A percentile compares a stretch with the other conserved stretches of the same genome.
phyloP scores from a whole-genome alignment of 225 moss, liverwort and hornwort genomes.

The Asterella californica region DNA sequence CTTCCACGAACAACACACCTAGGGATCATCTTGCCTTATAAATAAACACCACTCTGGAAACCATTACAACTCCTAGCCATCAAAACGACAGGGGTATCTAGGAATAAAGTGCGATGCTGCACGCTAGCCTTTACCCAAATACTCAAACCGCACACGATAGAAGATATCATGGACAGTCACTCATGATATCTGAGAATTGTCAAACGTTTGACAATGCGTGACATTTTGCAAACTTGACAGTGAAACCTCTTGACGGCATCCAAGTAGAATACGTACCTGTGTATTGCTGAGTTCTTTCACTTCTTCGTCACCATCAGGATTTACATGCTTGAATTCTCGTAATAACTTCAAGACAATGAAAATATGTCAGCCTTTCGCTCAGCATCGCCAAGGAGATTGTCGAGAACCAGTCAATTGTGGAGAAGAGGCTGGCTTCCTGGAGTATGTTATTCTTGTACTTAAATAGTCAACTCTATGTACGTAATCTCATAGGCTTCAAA shows the following conservation, averaged over 20 bases:
- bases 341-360: constrained; percentile 56
- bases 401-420: no score
- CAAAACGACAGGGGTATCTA: not conserved
- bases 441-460: no score
- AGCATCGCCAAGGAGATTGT: no score
- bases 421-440: no score
- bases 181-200: not conserved
- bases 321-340: constrained; percentile 94
- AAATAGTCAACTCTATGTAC: no score
- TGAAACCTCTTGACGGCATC: not conserved
- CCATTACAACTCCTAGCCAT: not conserved
- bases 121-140: not conserved
- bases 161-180: not conserved
- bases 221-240: not conserved
- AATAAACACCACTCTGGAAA: not conserved
- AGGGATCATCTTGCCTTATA: not conserved
- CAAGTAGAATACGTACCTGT: constrained; percentile 46
- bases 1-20: not conserved
- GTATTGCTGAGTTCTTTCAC: constrained; percentile 58
- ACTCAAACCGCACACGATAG: not conserved
- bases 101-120: not conserved
- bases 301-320: constrained; percentile 86
- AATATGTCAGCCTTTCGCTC: not conserved
- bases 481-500: no score
- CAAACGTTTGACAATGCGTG: not conserved